A percentile compares a stretch with the other conserved stretches of the same genome.
Conservation (phyloP, 495 filamentous ascomycete genomes). For the Tetracladium setigerum region DNA sequence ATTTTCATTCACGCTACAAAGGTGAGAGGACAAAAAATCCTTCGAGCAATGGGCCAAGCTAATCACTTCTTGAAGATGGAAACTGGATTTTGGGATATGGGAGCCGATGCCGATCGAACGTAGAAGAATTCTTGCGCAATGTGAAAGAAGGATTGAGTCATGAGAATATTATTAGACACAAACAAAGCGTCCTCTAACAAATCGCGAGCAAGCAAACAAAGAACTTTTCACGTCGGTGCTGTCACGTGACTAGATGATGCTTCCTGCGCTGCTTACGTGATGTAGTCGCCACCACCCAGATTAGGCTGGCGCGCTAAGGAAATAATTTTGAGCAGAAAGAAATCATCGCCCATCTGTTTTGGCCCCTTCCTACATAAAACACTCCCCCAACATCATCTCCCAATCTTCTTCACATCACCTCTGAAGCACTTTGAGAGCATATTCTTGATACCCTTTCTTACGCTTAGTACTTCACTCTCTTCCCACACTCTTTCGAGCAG, state of each 20-base stretch:
- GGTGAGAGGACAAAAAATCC: slow-evolving; percentile 32
- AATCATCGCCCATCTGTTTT: slow-evolving; percentile 7
- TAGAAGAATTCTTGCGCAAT: too few species aligned
- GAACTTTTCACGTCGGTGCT: too few species aligned
- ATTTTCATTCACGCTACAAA: slow-evolving; percentile 83
- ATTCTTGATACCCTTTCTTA: too few species aligned
- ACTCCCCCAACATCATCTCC: slow-evolving; percentile 10
- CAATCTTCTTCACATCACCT: slow-evolving; percentile 9
- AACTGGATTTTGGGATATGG: slow-evolving; percentile 85
- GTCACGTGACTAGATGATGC: too few species aligned
- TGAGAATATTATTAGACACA: too few species aligned
- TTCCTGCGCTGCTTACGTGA: background rate
- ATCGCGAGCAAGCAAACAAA: too few species aligned
- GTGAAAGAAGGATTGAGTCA: too few species aligned
- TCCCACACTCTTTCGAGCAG: background rate
- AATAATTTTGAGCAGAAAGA: slow-evolving; percentile 14
- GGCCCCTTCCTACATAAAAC: slow-evolving; percentile 9
- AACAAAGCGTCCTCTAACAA: too few species aligned
- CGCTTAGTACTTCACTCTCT: background rate
- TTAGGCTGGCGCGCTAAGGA: background rate
- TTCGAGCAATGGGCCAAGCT: slow-evolving; percentile 12
- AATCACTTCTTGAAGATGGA: slow-evolving; percentile 54
- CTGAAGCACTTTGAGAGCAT: too few species aligned
- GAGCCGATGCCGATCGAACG: slow-evolving; percentile 27
- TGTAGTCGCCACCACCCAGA: background rate